Conservation (phyloP, 1,139 yeast genomes). For the Saccharomyces pastorianus region DNA sequence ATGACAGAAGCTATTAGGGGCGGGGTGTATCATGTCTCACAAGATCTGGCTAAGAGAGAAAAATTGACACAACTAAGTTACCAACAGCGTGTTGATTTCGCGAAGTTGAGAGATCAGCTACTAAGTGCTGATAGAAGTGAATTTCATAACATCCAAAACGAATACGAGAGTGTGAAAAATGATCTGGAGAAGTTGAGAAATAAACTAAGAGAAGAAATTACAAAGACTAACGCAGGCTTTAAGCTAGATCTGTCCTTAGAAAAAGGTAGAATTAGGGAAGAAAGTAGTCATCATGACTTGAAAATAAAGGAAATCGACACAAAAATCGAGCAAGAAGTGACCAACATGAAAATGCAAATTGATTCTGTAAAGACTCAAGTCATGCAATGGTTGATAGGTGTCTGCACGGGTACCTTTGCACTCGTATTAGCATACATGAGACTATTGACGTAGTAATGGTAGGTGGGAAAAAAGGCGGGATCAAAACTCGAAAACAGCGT, state of each 20-base stretch:
- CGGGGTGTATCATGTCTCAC: conserved; percentile 67
- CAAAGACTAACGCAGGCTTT: conserved; percentile 85
- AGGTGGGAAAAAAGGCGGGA: not conserved
- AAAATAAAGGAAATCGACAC: conserved; percentile 93
- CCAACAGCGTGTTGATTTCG: conserved; percentile 94
- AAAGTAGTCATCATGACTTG: conserved; percentile 82
- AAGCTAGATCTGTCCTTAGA: conserved; percentile 84
- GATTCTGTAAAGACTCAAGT: conserved; percentile 93
- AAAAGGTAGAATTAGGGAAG: conserved; percentile 92
- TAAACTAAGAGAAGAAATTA: conserved; percentile 80
- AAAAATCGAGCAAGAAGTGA: conserved; percentile 88
- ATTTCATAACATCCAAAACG: conserved; percentile 71
- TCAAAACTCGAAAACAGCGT: not conserved
- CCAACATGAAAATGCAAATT: conserved; percentile 89
- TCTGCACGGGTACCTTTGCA: conserved; percentile 95
- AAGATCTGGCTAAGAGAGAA: conserved; percentile 74
- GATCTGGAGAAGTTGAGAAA: conserved; percentile 83
- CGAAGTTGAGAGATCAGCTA: conserved; percentile 83
- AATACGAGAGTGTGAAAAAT: conserved; percentile 75
- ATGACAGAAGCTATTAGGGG: conserved; percentile 74
- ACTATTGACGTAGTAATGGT: conserved; percentile 50
- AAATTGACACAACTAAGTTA: conserved; percentile 76
- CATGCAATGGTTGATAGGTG: conserved; percentile 97
- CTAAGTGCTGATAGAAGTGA: conserved; percentile 85
- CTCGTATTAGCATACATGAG: conserved; percentile 84